Base-by-base conservation (phyloP, 805 yeast species). In the Cyberlindnera bimundalis region DNA sequence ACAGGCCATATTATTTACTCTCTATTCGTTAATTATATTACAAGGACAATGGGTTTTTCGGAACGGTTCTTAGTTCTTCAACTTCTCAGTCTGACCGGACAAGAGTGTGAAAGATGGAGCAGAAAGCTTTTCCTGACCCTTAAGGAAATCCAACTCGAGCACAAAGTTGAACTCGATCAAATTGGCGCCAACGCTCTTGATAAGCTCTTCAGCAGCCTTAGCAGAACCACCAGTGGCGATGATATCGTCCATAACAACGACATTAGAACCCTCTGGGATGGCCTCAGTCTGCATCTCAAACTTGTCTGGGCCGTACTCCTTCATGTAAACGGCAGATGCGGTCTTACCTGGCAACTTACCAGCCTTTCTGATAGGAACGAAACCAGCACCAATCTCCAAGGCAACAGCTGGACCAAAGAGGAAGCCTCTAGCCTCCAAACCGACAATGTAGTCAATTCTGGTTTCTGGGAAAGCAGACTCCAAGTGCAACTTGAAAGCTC, bases 161-260 rank as follows among this genome's bases (percentile, higher is more conserved):
- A 93, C 87, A 60, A 93, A 93, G 50, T 83, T 69, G 64, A 79
- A 93, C 66, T 89, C 96, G 38, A 82, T 61, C 39, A 90, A 74
- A 45, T 81, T 75, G 46, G 82, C 96, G 42, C 81, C 79, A 46
- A 81, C 72, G 62, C 74, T 67, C 51, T 61, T 59, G 37, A 88
- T 84, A 50, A 93, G 74, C 58, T 87, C 83, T 45, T 96, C 97
- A 30, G 98, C 98, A 45, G 95, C 96, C 41, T 69, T 67, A 19
- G 99, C 99, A 53, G 95, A 84, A 29, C 99, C 99, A 48, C 98
- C 98, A 28, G 99, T 93, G 36, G 99, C 99, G 61, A 93, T 84
- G 56, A 93, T 89, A 60, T 93, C 99, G 65, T 93, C 99, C 28
- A 93, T 95, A 50, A 93, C 75, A 28, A 91, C 69, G 21, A 93